phyloP scores from a whole-genome alignment of 1,284 basidiomycete genomes.

The Tetrapyrgos nigripes region DNA sequence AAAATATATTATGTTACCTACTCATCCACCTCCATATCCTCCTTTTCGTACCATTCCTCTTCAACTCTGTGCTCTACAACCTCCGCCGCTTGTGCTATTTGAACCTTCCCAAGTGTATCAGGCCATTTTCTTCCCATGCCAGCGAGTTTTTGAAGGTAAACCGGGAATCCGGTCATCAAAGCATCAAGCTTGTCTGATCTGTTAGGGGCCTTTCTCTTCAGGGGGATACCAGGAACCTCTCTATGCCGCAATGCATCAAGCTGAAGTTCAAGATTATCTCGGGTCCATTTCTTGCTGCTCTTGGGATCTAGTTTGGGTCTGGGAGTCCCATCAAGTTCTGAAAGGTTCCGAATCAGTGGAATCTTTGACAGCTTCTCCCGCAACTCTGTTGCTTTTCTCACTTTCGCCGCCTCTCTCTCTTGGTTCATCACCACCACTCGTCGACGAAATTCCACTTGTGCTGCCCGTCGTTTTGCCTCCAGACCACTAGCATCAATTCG shows the following conservation, averaged over 20 bases:
- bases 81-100: too few relatives aligned
- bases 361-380: neutral
- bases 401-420: neutral
- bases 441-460: slow-evolving; percentile 1
- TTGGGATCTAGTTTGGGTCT: neutral
- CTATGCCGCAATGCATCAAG: slow-evolving; percentile 1
- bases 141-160: neutral
- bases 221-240: neutral
- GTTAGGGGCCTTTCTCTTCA: neutral
- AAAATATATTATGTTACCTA: too few relatives aligned
- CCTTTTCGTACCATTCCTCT: neutral
- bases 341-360: neutral
- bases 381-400: neutral
- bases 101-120: neutral
- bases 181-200: slow-evolving; percentile 2
- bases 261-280: neutral
- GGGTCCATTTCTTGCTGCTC: neutral
- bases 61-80: neutral
- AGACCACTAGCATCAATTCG: neutral
- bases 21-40: neutral
- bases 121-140: neutral
- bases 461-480: neutral
- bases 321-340: neutral
- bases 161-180: neutral
- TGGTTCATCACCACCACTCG: neutral